Percentiles rank a stretch among this genome's conserved stretches.
phyloP scores from a whole-genome alignment of 345 rosid species.

The Acer yangbiense region DNA sequence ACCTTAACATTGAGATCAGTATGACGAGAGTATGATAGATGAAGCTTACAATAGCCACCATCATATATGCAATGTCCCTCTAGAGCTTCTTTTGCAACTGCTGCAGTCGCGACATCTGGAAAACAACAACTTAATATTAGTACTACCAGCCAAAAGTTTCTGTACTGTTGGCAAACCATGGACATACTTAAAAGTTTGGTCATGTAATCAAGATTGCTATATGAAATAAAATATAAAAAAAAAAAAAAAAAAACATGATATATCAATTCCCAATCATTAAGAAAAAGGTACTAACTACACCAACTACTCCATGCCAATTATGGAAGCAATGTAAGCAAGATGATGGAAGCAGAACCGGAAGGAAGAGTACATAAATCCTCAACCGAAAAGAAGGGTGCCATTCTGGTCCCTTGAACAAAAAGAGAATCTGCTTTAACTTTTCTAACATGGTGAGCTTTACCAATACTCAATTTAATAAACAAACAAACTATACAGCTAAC shows the following conservation, averaged over 20 bases:
- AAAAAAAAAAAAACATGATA: neutral
- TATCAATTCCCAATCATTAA: neutral
- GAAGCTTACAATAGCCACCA: slow-evolving; percentile 99
- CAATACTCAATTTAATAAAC: neutral
- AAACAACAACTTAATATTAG: slow-evolving; percentile 20
- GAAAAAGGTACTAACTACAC: neutral
- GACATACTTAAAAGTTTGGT: neutral
- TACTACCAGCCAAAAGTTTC: neutral
- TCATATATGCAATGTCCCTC: slow-evolving; percentile 99
- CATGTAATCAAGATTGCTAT: slow-evolving; percentile 6
- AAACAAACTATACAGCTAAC: neutral
- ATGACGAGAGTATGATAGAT: slow-evolving; percentile 99
- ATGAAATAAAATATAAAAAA: neutral
- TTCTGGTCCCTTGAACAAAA: neutral
- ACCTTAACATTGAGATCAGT: slow-evolving; percentile 99
- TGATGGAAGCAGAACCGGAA: neutral
- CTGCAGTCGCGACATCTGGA: slow-evolving; percentile 83
- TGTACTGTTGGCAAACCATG: neutral
- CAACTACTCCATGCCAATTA: neutral
- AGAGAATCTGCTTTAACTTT: neutral
- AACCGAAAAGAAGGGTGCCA: neutral
- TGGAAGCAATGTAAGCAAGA: neutral
- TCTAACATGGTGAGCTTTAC: neutral
- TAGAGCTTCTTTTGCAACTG: slow-evolving; percentile 82
- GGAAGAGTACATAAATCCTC: neutral